Conservation (phyloP, 805 yeast genomes). For the Ogataea naganishii region DNA sequence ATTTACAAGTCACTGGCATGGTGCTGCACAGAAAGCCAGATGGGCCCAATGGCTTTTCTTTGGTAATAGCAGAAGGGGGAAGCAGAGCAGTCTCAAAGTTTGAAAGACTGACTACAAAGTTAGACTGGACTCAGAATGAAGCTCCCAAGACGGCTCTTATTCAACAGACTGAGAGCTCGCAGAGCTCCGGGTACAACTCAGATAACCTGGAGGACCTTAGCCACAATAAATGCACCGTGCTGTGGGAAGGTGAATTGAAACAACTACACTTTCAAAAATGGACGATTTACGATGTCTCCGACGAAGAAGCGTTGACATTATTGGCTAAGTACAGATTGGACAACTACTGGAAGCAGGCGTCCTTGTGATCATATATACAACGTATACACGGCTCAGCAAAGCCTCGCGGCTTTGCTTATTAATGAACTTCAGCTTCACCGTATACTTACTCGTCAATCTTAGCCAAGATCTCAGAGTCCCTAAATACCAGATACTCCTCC, state of each 20-base stretch:
- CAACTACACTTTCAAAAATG: slow-evolving; percentile 54
- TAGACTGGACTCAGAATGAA: slow-evolving; percentile 58
- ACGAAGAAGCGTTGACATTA: slow-evolving; percentile 39
- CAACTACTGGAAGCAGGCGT: slow-evolving; percentile 47
- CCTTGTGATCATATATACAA: background rate
- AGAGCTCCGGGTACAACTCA: slow-evolving; percentile 2
- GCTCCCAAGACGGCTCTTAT: slow-evolving; percentile 17
- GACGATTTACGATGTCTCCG: slow-evolving; percentile 49
- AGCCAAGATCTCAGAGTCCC: slow-evolving; percentile 93
- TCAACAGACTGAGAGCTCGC: slow-evolving; percentile 4
- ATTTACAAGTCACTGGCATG: slow-evolving; percentile 58
- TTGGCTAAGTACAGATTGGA: slow-evolving; percentile 45
- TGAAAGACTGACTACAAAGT: slow-evolving; percentile 54
- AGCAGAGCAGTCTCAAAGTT: slow-evolving; percentile 52
- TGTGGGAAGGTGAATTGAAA: slow-evolving; percentile 68
- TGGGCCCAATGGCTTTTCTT: slow-evolving; percentile 28
- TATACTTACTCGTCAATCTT: slow-evolving; percentile 57
- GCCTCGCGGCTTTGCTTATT: background rate
- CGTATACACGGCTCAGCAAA: background rate
- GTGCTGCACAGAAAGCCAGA: slow-evolving; percentile 35
- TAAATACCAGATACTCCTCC: slow-evolving; percentile 55
- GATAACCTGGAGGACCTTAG: slow-evolving; percentile 27
- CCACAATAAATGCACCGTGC: slow-evolving; percentile 34
- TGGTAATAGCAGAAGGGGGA: slow-evolving; percentile 74
- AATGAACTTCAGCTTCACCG: background rate